These are phyloP conservation scores for Bruguiera parviflora DNA, from an alignment of 345 rosid species.

Conservation along the genomic window DNA sequence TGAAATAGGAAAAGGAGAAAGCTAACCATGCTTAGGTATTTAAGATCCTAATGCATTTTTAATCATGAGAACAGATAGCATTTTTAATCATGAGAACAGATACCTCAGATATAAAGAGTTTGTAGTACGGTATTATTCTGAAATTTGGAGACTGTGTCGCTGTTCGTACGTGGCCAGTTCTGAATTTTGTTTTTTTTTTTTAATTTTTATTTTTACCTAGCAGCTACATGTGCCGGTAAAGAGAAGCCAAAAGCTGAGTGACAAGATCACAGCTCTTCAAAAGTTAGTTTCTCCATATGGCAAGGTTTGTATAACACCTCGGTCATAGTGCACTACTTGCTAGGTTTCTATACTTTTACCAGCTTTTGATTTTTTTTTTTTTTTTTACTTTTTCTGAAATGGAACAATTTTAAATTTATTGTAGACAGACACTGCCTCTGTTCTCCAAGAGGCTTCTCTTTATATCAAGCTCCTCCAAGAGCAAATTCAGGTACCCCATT, in stretches of 20 bases:
- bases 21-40: too few species aligned
- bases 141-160: too few species aligned
- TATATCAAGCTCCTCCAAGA: conserved; percentile 58
- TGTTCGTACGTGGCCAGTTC: too few species aligned
- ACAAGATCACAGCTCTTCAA: conserved; percentile 61
- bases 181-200: too few species aligned
- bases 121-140: too few species aligned
- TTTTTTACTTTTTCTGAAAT: background rate
- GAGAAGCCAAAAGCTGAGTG: conserved; percentile 63
- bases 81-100: too few species aligned
- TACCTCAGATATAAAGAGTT: too few species aligned
- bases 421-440: conserved; percentile 76
- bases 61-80: too few species aligned
- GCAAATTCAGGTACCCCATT: conserved; percentile 46
- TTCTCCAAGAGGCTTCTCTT: conserved; percentile 62
- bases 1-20: too few species aligned
- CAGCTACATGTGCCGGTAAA: conserved; percentile 36
- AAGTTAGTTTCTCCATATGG: conserved; percentile 76
- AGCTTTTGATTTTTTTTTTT: background rate
- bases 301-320: conserved; percentile 36
- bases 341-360: too few species aligned
- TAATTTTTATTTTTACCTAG: background rate
- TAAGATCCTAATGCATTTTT: too few species aligned
- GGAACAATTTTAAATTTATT: background rate
- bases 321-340: too few species aligned